A percentile compares a stretch with the other conserved stretches of the same genome.
These are phyloP conservation scores for Tricholoma hemisulphureum DNA, from an alignment of 768 basidiomycete genomes.

Conservation along the genomic window DNA sequence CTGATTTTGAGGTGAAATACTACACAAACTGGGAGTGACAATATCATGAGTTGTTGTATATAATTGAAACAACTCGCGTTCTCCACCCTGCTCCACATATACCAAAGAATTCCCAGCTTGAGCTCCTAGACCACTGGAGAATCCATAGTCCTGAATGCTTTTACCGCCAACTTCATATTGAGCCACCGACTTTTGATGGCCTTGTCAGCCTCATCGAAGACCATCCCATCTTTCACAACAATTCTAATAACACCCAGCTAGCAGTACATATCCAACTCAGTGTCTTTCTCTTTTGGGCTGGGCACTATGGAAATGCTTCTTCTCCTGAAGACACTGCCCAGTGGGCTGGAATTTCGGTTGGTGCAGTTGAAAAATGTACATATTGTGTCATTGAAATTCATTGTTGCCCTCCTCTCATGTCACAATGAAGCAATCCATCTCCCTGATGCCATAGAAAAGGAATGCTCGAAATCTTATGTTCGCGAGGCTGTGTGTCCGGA, in stretches of 20 bases:
- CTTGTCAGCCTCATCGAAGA: no score
- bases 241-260: conserved; percentile 17
- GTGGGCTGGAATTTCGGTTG: no score
- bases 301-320: conserved; percentile 16
- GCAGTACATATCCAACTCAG: conserved; percentile 21
- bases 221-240: no score
- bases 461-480: conserved; percentile 5
- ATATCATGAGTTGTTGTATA: background rate
- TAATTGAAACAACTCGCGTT: background rate
- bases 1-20: no score
- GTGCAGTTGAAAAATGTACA: conserved; percentile 14
- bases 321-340: conserved; percentile 15
- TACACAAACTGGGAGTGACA: background rate
- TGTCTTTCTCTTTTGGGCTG: conserved; percentile 17
- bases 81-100: background rate
- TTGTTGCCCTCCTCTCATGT: conserved; percentile 9
- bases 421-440: conserved; percentile 11
- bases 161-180: background rate
- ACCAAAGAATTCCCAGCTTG: background rate
- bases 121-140: background rate
- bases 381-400: conserved; percentile 12
- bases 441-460: conserved; percentile 8
- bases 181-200: no score
- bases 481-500: conserved; percentile 5
- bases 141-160: background rate